phyloP scores from a whole-genome alignment of 805 yeast species.

The Barnettozyma californica region DNA sequence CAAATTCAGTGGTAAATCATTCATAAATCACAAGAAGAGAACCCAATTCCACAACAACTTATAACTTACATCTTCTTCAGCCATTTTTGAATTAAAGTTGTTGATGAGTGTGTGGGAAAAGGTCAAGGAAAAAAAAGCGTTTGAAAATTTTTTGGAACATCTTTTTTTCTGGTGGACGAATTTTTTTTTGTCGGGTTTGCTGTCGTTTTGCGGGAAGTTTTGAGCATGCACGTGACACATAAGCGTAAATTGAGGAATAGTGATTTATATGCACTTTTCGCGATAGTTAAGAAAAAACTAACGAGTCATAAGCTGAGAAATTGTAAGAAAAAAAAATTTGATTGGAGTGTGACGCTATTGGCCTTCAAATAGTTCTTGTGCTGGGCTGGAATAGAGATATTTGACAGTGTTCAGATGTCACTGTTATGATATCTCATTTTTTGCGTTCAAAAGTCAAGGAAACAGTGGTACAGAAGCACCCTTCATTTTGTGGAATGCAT shows the following conservation, averaged over 20 bases:
- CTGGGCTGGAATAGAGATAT: too few species aligned
- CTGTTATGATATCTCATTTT: too few species aligned
- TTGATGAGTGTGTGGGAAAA: conserved; percentile 3
- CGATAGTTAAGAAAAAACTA: neutral
- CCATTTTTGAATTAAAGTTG: conserved; percentile 19
- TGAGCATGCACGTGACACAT: neutral
- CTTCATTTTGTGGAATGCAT: too few species aligned
- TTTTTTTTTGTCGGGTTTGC: neutral
- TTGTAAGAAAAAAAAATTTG: neutral
- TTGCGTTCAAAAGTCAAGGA: too few species aligned
- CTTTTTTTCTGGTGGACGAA: neutral
- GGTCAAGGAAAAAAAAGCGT: conserved; percentile 2
- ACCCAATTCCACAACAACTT: neutral
- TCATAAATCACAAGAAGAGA: neutral
- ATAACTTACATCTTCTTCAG: conserved; percentile 28
- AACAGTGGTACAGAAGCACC: too few species aligned
- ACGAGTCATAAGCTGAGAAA: neutral
- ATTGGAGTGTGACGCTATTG: too few species aligned
- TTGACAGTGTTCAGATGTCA: too few species aligned
- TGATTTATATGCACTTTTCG: neutral
- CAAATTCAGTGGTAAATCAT: neutral
- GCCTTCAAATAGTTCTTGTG: too few species aligned
- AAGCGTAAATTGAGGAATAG: neutral
- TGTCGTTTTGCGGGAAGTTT: conserved; percentile 2
- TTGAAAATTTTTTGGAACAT: conserved; percentile 7